Conservation (phyloP, 495 filamentous ascomycete genomes). For the Annulohypoxylon maeteangense region DNA sequence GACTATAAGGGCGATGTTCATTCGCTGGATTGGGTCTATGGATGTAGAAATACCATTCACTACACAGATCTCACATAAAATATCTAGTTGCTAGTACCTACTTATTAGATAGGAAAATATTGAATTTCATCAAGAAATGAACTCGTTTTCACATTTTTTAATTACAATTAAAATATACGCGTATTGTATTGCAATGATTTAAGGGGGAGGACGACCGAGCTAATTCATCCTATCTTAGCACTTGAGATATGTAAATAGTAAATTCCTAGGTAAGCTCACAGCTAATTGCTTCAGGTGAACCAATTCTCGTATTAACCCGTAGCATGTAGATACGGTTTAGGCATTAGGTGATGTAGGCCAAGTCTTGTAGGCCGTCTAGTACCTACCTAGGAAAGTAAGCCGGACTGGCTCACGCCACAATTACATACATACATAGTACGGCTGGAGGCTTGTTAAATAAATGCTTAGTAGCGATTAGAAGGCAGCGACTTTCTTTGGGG, state of each 20-base stretch:
- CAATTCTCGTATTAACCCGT: constrained; percentile 1
- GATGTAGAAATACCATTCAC: background rate
- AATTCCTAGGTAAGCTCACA: no score
- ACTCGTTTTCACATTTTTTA: background rate
- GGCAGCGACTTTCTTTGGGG: constrained; percentile 1
- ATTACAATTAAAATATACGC: background rate
- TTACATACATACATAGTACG: background rate
- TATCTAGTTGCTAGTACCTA: background rate
- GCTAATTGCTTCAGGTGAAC: background rate
- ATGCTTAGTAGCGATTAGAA: background rate
- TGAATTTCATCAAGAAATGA: background rate
- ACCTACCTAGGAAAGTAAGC: constrained; percentile 7
- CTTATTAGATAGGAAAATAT: background rate
- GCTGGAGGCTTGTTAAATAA: background rate
- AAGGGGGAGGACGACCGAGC: background rate
- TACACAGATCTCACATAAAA: background rate
- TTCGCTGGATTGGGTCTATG: background rate
- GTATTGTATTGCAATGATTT: background rate
- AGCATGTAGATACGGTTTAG: constrained; percentile 4
- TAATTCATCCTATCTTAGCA: background rate
- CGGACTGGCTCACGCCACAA: background rate
- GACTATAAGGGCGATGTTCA: background rate
- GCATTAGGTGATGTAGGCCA: background rate
- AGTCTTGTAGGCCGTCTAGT: background rate
- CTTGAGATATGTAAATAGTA: background rate